These are phyloP conservation scores for Botrytis cinerea DNA, from an alignment of 2,329 filamentous ascomycete genomes.

Conservation along the genomic window DNA sequence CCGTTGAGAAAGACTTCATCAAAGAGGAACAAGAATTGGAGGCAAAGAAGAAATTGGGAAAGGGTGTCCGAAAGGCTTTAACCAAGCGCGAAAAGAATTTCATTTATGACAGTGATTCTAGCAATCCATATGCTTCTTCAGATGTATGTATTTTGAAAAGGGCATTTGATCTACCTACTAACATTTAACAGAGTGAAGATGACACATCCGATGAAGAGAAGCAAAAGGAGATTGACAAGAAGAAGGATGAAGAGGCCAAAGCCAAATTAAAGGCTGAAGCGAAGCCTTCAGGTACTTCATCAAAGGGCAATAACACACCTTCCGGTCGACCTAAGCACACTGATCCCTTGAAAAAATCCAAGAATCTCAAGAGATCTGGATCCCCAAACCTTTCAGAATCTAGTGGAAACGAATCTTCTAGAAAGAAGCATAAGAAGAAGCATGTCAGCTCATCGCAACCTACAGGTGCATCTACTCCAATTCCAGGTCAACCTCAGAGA, in stretches of 20 bases:
- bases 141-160: constrained; percentile 45
- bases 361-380: constrained; percentile 75
- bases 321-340: constrained; percentile 56
- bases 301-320: constrained; percentile 71
- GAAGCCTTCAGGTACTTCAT: constrained; percentile 54
- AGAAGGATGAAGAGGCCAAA: constrained; percentile 61
- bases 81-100: constrained; percentile 83
- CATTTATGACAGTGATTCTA: constrained; percentile 76
- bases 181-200: constrained; percentile 50
- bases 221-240: constrained; percentile 64
- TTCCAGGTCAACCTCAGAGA: constrained; percentile 44
- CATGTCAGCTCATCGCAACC: constrained; percentile 52
- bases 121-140: constrained; percentile 56
- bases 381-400: constrained; percentile 85
- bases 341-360: constrained; percentile 52
- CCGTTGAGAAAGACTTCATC: constrained; percentile 70
- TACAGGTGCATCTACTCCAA: constrained; percentile 58
- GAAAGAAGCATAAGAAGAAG: constrained; percentile 77
- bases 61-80: constrained; percentile 76
- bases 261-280: constrained; percentile 55
- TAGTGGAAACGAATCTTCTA: constrained; percentile 84
- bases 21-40: constrained; percentile 72
- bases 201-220: constrained; percentile 54
- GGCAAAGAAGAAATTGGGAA: constrained; percentile 69
- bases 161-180: constrained; percentile 32